These are phyloP conservation scores for Leptographium flavum DNA, from an alignment of 2,329 filamentous ascomycete species.

Conservation along the genomic window DNA sequence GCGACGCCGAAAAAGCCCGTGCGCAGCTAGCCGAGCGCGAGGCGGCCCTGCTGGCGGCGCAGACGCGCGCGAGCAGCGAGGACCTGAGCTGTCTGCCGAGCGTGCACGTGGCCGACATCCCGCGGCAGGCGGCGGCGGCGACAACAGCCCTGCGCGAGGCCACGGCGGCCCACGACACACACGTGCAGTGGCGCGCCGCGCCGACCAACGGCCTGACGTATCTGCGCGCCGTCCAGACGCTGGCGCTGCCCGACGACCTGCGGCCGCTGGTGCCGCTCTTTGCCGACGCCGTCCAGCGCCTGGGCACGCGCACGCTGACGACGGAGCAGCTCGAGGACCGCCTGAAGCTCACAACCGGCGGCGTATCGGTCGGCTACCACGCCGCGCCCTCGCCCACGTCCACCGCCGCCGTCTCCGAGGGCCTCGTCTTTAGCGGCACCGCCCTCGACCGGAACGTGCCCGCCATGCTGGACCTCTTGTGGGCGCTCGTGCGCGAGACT, in stretches of 20 bases:
- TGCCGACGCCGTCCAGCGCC: constrained; percentile 80
- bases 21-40: constrained; percentile 64
- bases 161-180: constrained; percentile 12
- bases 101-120: constrained; percentile 79
- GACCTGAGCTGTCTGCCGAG: constrained; percentile 81
- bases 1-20: constrained; percentile 46
- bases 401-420: constrained; percentile 59
- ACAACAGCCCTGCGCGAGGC: constrained; percentile 45
- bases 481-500: constrained; percentile 69
- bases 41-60: constrained; percentile 63
- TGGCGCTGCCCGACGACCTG: constrained; percentile 66
- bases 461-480: constrained; percentile 77
- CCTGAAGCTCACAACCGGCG: constrained; percentile 93
- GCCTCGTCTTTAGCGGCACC: constrained; percentile 71
- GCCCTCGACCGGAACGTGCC: constrained; percentile 82
- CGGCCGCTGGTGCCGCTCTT: constrained; percentile 78
- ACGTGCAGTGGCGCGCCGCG: constrained; percentile 68
- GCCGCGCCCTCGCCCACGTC: constrained; percentile 64
- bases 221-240: constrained; percentile 67
- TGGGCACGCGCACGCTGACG: constrained; percentile 73
- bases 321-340: constrained; percentile 94
- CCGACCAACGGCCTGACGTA: constrained; percentile 94
- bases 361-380: constrained; percentile 73
- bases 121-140: constrained; percentile 56
- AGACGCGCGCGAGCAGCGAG: constrained; percentile 70